Evolutionary conservation across 2,329 filamentous ascomycete species (phyloP), one percentile per base, ranked within the genome.

Genomic region (Rugonectria rugulosa): DNA sequence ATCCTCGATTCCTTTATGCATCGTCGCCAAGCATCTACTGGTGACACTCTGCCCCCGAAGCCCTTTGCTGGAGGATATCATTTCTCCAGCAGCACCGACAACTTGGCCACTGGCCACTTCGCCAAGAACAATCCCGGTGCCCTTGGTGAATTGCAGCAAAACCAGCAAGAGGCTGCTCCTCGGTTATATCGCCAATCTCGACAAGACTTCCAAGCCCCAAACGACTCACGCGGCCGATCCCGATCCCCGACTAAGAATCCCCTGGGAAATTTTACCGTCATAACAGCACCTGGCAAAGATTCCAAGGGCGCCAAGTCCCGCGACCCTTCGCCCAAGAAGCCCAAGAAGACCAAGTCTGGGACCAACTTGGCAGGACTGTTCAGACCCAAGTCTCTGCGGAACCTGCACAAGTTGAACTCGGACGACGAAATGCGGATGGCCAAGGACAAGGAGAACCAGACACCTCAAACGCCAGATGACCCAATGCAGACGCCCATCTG

Each of bases 381-480:
- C 46, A 88, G 89, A 53, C 86, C 87, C 56, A 92, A 89, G 70
- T 92, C 91, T 9, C 81, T 87, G 48, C 91, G 88, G 68, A 88
- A 85, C 61, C 74, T 89, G 20, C 83, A 85, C 59, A 81, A 80
- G 54, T 68, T 79, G 41, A 77, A 81, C 49, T 75, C 75, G 27
- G 82, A 85, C 11, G 82, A 85, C 6, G 78, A 81, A 48, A 73
- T 78, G 20, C 79, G 77, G 32, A 72, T 75, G 34, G 74, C 73
- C 23, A 88, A 84, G 66, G 88, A 94, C 72, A 96, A 96, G 74
- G 92, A 97, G 73, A 97, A 97, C 71, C 83, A 81, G 49, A 88
- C 84, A 27, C 91, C 90, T 71, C 83, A 81, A 49, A 88, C 84
- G 26, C 91, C 90, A 2, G 64, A 68, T 19, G 68, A 68, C 60